Base-by-base conservation (phyloP, 352 stramenopile species). In the Phytophthora cactorum region DNA sequence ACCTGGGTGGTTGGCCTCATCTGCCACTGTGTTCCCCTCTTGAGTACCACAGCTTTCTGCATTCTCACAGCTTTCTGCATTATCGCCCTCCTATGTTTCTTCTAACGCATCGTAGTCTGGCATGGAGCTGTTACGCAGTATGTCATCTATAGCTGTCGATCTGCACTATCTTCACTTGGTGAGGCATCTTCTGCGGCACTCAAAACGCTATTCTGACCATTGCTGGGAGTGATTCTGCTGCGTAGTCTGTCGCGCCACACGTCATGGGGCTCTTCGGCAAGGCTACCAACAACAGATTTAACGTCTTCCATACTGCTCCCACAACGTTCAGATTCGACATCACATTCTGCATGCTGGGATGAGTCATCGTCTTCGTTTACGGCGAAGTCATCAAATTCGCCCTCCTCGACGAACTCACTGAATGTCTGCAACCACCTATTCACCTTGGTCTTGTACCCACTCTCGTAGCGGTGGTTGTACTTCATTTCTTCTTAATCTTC, bases 401-500 rank as follows among this genome's bases (percentile, higher is more conserved):
- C 39, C 14, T 51, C 44, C 10, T 51, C 17, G 31, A 32, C 2
- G 14, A 51, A 51, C 10, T 28, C 44, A 3, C 15, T 5, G 10
- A 51, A 32, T 14, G 44, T 51, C 9, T 51, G 44, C 1, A 51
- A n/a, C 44, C 25, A 51, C 4, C 25, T 5, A 3, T 31, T 25
- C 4, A 51, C 17, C 9, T 32, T 51, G 11, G 12, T 5, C 39
- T 46, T 46, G 39, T 46, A 46, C 14, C 17, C 17, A 22, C 17
- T 22, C 17, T 22, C 17, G 17, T 22, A 22, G 17, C 17, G 17
- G 17, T 22, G 17, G 17, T 22, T 22, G 17, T 31, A 51, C 22
- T 51, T 32, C 17, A 51, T 51, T 31, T 51, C 25, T 31, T n/a
- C 2, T 51, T 61, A 27, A 44, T 43, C 25, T 61, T 44, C 22